Conservation (phyloP, 352 stramenopile species). For the Phytophthora fragariae region DNA sequence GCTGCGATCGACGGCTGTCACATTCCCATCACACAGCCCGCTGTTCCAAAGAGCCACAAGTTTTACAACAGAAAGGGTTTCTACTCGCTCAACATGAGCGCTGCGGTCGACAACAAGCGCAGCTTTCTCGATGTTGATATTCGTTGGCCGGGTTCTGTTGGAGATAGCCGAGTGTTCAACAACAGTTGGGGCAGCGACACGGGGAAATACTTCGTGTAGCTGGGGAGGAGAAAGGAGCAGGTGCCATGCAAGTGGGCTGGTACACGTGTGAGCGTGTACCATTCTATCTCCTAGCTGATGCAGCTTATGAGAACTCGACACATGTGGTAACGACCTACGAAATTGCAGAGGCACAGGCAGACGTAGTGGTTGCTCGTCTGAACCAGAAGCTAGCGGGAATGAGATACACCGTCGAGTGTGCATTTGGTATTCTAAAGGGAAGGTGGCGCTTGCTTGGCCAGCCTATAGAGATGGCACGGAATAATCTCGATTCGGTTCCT, state of each 20-base stretch:
- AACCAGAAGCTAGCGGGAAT: background rate
- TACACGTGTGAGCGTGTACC: background rate
- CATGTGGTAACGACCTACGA: background rate
- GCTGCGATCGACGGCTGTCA: background rate
- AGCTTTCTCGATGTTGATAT: background rate
- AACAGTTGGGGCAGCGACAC: background rate
- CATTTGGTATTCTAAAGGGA: background rate
- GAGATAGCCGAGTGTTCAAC: background rate
- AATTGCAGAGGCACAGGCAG: background rate
- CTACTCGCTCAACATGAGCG: background rate
- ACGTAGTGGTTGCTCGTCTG: background rate
- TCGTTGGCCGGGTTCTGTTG: background rate
- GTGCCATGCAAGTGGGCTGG: background rate
- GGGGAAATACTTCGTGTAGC: background rate
- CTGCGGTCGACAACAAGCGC: background rate
- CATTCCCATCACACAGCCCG: background rate
- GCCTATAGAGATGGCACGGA: background rate
- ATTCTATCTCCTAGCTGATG: background rate
- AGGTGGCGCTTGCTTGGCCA: background rate
- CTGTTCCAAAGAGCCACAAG: background rate
- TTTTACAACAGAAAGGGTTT: background rate
- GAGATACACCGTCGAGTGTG: background rate
- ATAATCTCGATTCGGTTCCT: background rate
- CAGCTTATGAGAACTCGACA: background rate
- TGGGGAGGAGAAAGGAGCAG: background rate